A percentile compares a stretch with the other conserved stretches of the same genome.
Evolutionary conservation across 2,329 filamentous ascomycete genomes (phyloP).

Genomic region (Fusarium anguioides): DNA sequence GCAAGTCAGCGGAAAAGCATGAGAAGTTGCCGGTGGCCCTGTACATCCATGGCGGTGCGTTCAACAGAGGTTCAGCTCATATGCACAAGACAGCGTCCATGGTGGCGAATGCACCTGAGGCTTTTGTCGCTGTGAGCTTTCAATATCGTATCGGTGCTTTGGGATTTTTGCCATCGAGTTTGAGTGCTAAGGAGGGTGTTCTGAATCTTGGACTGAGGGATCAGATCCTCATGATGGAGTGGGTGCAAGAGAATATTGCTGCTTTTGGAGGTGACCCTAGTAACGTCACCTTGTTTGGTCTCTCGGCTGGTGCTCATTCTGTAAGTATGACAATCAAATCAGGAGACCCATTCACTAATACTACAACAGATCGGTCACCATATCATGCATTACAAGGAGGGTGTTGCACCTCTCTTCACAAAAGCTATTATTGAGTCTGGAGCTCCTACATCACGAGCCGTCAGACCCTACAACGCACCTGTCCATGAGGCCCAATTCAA

Average conservation of each 20-base stretch:
- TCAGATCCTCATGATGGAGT: slow-evolving; percentile 61
- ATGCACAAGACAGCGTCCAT: slow-evolving; percentile 72
- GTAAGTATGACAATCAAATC: slow-evolving; percentile 38
- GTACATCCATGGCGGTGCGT: slow-evolving; percentile 65
- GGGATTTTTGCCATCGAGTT: slow-evolving; percentile 70
- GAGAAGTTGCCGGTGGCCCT: slow-evolving; percentile 58
- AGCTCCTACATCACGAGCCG: slow-evolving; percentile 63
- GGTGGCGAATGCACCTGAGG: slow-evolving; percentile 62
- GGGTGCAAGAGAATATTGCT: slow-evolving; percentile 65
- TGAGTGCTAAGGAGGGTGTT: slow-evolving; percentile 60
- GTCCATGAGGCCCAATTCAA: slow-evolving; percentile 68
- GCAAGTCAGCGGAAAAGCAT: slow-evolving; percentile 47
- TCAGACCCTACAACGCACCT: slow-evolving; percentile 65
- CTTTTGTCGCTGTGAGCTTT: slow-evolving; percentile 63
- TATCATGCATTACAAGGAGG: slow-evolving; percentile 61
- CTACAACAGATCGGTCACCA: slow-evolving; percentile 71
- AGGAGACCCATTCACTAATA: not conserved
- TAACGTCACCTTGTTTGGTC: slow-evolving; percentile 53
- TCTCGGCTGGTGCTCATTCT: slow-evolving; percentile 63
- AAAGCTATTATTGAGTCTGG: slow-evolving; percentile 68
- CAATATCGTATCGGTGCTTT: slow-evolving; percentile 66
- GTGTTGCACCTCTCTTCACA: slow-evolving; percentile 60
- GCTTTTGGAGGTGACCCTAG: slow-evolving; percentile 63
- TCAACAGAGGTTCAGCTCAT: slow-evolving; percentile 59
- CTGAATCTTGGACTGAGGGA: slow-evolving; percentile 67